phyloP scores from a whole-genome alignment of 2,329 filamentous ascomycete species.

The Calonectria crousiana region DNA sequence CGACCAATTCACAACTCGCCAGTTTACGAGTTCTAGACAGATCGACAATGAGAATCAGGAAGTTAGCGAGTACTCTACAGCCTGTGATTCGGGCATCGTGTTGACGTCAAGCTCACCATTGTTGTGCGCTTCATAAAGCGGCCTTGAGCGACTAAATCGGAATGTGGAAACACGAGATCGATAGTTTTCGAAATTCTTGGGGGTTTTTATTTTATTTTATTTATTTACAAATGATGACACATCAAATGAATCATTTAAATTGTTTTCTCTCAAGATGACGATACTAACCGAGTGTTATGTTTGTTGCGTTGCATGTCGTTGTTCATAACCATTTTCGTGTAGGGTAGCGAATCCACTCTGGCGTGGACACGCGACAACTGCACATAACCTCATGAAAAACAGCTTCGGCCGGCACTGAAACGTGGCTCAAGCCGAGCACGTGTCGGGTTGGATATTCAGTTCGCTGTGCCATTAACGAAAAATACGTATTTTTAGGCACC shows the following conservation, averaged over 20 bases:
- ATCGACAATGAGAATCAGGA: neutral
- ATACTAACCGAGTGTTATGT: neutral
- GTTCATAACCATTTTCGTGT: neutral
- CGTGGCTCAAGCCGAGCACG: neutral
- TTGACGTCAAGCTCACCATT: no score
- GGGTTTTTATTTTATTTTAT: no score
- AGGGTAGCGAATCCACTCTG: neutral
- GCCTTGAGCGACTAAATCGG: no score
- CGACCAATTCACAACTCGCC: neutral
- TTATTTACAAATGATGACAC: no score
- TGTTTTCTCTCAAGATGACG: neutral
- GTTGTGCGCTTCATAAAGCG: no score
- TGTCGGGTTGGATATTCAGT: fast-evolving
- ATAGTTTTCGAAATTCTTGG: no score
- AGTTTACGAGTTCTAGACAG: neutral
- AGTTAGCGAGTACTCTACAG: no score
- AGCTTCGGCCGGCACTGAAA: neutral
- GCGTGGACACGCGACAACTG: no score
- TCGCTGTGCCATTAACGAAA: neutral
- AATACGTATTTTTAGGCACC: neutral
- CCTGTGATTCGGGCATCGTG: fast-evolving
- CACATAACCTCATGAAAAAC: neutral
- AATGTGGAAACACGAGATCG: no score
- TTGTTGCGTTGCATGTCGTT: neutral
- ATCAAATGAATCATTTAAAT: no score